phyloP scores from a whole-genome alignment of 768 basidiomycete species.

The Hemileccinum rubropunctum region DNA sequence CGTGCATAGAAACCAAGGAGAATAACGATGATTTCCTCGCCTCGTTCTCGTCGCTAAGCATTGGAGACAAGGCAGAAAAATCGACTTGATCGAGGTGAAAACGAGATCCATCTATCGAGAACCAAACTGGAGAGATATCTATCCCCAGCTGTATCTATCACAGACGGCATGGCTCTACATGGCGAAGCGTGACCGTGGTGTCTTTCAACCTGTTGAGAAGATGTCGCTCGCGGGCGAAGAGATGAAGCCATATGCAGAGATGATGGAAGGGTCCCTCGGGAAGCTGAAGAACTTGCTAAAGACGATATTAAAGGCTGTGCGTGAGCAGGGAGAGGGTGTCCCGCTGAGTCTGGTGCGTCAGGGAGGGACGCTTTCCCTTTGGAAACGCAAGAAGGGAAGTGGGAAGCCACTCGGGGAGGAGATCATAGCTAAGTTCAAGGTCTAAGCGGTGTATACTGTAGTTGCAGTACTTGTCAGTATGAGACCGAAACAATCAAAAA shows the following conservation, averaged over 20 bases:
- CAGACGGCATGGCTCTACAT: constrained; percentile 62
- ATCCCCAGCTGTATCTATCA: constrained; percentile 67
- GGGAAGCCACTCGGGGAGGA: constrained; percentile 19
- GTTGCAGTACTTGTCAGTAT: constrained; percentile 25
- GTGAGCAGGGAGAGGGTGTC: constrained; percentile 50
- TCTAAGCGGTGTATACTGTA: too few relatives aligned
- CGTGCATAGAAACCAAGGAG: constrained; percentile 17
- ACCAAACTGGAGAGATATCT: constrained; percentile 58
- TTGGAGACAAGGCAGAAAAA: constrained; percentile 7
- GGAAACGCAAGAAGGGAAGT: constrained; percentile 38
- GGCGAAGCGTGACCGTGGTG: constrained; percentile 54
- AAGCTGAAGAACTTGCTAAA: constrained; percentile 29
- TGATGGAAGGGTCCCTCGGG: constrained; percentile 17
- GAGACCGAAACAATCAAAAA: too few relatives aligned
- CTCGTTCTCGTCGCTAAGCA: constrained; percentile 24
- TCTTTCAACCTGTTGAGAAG: constrained; percentile 50
- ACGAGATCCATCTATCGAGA: constrained; percentile 28
- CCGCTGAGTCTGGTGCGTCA: constrained; percentile 55
- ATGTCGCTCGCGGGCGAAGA: constrained; percentile 32
- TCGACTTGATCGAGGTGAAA: constrained; percentile 34
- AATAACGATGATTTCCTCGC: constrained; percentile 25
- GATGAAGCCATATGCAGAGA: constrained; percentile 23
- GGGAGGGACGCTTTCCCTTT: constrained; percentile 43
- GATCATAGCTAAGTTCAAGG: constrained; percentile 22
- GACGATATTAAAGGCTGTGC: constrained; percentile 46